phyloP scores from a whole-genome alignment of 2,329 filamentous ascomycete genomes.

The Aspergillus sojae region DNA sequence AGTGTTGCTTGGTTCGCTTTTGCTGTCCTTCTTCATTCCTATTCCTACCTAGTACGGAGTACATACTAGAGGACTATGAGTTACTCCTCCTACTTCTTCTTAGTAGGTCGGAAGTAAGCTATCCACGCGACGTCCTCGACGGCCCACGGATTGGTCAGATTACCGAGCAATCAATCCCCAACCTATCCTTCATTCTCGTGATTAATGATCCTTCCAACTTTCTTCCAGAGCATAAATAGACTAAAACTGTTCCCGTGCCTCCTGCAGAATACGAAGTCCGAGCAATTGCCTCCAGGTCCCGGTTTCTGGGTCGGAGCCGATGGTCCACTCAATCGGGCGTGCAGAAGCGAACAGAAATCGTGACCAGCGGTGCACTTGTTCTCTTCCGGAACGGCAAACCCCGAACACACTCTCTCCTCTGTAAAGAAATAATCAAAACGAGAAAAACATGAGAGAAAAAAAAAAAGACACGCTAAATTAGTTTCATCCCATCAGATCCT shows the following conservation, averaged over 20 bases:
- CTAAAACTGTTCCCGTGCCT: not conserved
- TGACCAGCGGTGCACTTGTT: not conserved
- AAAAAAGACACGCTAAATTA: not conserved
- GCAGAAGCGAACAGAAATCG: not conserved
- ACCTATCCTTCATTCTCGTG: not conserved
- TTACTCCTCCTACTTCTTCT: no score
- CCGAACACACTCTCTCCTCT: not conserved
- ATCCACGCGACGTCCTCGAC: not conserved
- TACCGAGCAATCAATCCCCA: not conserved
- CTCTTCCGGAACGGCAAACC: not conserved
- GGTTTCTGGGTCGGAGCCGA: not conserved
- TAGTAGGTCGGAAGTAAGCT: not conserved
- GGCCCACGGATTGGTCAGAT: not conserved
- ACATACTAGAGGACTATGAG: no score
- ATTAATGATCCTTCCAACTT: constrained; percentile 5
- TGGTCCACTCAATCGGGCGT: not conserved
- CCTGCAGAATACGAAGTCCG: constrained; percentile 4
- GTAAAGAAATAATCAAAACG: not conserved
- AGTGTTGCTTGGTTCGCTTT: not conserved
- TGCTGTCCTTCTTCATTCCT: not conserved
- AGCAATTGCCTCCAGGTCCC: not conserved
- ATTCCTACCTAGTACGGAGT: no score
- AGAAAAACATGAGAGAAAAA: not conserved
- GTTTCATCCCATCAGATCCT: not conserved
- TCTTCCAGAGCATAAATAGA: not conserved